A percentile compares a stretch with the other conserved stretches of the same genome.
phyloP scores from a whole-genome alignment of 176 grass and related monocot species.

The Canna indica region DNA sequence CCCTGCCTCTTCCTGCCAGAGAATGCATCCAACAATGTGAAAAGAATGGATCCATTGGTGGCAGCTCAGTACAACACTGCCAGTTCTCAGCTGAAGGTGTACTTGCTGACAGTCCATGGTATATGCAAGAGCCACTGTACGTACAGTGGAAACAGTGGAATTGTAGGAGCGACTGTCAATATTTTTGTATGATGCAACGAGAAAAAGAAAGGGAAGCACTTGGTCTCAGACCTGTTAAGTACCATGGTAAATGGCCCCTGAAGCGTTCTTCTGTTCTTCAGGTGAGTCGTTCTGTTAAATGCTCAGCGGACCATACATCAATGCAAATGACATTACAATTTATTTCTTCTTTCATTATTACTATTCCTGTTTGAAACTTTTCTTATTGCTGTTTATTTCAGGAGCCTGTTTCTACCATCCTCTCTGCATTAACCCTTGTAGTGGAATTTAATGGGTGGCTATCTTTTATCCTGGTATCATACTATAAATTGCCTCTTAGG shows the following conservation, averaged over 20 bases:
- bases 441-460: constrained; percentile 88
- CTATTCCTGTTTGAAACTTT: background rate
- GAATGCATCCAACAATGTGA: constrained; percentile 52
- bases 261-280: constrained; percentile 76
- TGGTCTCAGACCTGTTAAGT: constrained; percentile 55
- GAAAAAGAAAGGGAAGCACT: constrained; percentile 61
- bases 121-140: constrained; percentile 68
- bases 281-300: constrained; percentile 29
- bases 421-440: constrained; percentile 73
- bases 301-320: background rate
- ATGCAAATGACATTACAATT: background rate
- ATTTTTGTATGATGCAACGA: constrained; percentile 84
- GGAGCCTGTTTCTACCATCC: constrained; percentile 68
- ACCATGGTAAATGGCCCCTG: constrained; percentile 88
- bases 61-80: constrained; percentile 50
- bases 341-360: background rate
- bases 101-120: constrained; percentile 48
- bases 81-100: constrained; percentile 33
- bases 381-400: constrained; percentile 20
- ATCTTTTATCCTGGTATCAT: constrained; percentile 72
- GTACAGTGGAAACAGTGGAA: constrained; percentile 95
- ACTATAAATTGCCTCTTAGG: constrained; percentile 69
- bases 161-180: constrained; percentile 77
- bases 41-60: constrained; percentile 52
- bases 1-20: constrained; percentile 19